These are phyloP conservation scores for Citrus reticulata DNA, from an alignment of 345 rosid species.

Conservation along the genomic window DNA sequence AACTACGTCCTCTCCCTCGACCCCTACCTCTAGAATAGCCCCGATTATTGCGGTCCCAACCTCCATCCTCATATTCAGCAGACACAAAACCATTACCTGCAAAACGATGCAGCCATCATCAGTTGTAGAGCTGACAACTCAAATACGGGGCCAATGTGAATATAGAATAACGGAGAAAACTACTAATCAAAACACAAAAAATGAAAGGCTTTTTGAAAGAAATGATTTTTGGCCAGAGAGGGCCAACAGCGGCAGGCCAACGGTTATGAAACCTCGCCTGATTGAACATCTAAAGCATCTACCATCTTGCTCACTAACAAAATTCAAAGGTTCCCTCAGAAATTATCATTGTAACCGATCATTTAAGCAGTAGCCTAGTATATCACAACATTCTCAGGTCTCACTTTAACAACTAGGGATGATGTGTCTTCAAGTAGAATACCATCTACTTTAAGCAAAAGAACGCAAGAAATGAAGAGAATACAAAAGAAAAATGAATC, in stretches of 20 bases:
- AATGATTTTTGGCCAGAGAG: background rate
- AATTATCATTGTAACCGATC: background rate
- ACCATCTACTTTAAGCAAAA: background rate
- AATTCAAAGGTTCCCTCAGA: background rate
- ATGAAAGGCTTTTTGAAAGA: background rate
- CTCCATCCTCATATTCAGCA: slow-evolving; percentile 77
- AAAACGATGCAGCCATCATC: background rate
- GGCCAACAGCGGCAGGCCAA: background rate
- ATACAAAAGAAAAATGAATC: background rate
- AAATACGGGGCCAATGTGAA: background rate
- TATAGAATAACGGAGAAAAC: background rate
- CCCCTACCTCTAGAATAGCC: slow-evolving; percentile 77
- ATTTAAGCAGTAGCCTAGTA: background rate
- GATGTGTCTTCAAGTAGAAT: background rate
- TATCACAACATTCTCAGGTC: background rate
- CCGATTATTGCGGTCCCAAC: slow-evolving; percentile 59
- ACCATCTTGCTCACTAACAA: background rate
- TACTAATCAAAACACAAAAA: background rate
- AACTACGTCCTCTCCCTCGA: slow-evolving; percentile 77
- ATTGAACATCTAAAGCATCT: background rate
- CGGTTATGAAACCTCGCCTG: background rate
- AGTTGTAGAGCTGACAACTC: background rate
- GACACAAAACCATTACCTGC: slow-evolving; percentile 69
- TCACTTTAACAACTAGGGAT: background rate
- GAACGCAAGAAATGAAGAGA: background rate